Percentiles rank a stretch among this genome's conserved stretches.
These are phyloP conservation scores for Tetradesmus lagerheimii DNA, from an alignment of 139 green algal genomes.

Conservation along the genomic window DNA sequence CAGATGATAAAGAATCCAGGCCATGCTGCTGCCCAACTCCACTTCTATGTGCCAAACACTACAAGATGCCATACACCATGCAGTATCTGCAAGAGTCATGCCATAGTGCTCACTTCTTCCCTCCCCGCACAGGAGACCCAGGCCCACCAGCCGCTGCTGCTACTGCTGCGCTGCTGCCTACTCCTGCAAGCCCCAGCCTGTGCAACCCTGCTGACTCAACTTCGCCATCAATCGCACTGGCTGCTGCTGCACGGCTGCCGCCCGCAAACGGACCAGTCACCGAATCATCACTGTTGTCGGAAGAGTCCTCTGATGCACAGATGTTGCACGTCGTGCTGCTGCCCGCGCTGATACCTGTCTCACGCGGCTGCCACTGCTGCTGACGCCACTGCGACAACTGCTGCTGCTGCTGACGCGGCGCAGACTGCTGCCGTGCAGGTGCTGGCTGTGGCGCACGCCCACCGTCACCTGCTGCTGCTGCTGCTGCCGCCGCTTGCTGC, in stretches of 20 bases:
- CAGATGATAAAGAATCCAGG: too few relatives aligned
- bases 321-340: conserved; percentile 45
- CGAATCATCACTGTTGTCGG: not conserved
- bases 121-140: not conserved
- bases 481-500: conserved; percentile 32
- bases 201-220: not conserved
- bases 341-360: conserved; percentile 8
- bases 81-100: not conserved
- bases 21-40: too few relatives aligned
- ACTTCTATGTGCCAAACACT: too few relatives aligned
- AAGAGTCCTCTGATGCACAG: conserved; percentile 3
- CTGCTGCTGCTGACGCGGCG: conserved; percentile 2
- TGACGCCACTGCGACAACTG: not conserved
- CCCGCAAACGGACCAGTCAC: conserved; percentile 32
- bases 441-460: not conserved
- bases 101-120: not conserved
- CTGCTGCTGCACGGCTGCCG: not conserved
- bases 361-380: not conserved
- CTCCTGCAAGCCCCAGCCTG: not conserved
- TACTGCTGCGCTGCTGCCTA: not conserved
- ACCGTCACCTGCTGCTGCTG: conserved; percentile 8
- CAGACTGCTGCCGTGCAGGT: not conserved
- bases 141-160: not conserved
- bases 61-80: too few relatives aligned
- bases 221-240: not conserved